Conservation (phyloP, 1,284 basidiomycete genomes). For the Amylostereum chailletii region DNA sequence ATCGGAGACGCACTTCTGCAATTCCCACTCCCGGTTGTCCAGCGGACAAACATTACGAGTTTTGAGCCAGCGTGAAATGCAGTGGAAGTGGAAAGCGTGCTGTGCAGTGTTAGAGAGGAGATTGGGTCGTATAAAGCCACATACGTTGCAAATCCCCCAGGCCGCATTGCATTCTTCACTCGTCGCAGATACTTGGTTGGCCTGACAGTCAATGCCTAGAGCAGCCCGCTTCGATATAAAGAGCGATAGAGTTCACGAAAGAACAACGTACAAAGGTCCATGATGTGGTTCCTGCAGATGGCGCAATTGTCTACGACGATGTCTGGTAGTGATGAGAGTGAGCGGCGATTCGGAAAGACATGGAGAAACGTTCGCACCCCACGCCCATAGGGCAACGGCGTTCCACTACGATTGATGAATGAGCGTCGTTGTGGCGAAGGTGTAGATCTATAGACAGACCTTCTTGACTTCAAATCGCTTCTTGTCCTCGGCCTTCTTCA, state of each 20-base stretch:
- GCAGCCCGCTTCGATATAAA: slow-evolving; percentile 5
- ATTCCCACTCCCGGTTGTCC: slow-evolving; percentile 94
- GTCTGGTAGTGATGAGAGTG: slow-evolving; percentile 37
- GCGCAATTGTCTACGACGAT: slow-evolving; percentile 96
- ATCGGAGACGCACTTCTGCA: slow-evolving; percentile 72
- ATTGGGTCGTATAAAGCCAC: slow-evolving; percentile 17
- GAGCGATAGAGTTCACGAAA: slow-evolving; percentile 1
- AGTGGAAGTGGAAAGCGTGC: slow-evolving; percentile 99
- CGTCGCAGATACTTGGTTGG: slow-evolving; percentile 94
- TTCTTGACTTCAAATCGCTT: slow-evolving; percentile 93
- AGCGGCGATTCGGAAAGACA: slow-evolving; percentile 2
- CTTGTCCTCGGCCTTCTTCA: slow-evolving; percentile 50
- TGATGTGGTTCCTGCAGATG: slow-evolving; percentile 96
- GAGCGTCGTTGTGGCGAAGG: slow-evolving; percentile 2
- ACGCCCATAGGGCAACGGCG: slow-evolving; percentile 92
- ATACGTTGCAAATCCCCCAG: slow-evolving; percentile 98
- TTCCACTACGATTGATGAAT: slow-evolving; percentile 68
- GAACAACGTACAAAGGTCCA: slow-evolving; percentile 82
- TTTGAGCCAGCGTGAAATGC: slow-evolving; percentile 99
- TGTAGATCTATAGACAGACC: slow-evolving; percentile 35
- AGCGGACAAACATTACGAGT: slow-evolving; percentile 98
- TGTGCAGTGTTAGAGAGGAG: slow-evolving; percentile 23
- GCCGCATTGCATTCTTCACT: slow-evolving; percentile 98
- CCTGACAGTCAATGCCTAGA: slow-evolving; percentile 98
- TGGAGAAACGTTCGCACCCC: slow-evolving; percentile 54